Conservation (phyloP, 1,139 yeast genomes). For the Yamadazyma pseudoaaseri region DNA sequence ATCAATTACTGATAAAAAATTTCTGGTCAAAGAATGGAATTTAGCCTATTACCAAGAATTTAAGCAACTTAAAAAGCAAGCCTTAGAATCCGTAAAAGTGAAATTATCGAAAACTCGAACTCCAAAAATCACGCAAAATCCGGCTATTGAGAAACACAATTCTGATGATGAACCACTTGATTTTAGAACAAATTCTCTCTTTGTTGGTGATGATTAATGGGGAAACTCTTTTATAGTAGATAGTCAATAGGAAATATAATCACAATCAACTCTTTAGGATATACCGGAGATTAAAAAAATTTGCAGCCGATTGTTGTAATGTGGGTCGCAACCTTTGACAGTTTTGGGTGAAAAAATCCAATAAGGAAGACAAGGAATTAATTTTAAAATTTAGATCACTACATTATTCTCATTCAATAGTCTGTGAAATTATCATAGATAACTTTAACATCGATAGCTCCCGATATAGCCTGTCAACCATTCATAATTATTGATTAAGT, state of each 20-base stretch:
- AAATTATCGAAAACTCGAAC: not conserved
- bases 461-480: too few relatives aligned
- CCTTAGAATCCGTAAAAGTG: slow-evolving; percentile 32
- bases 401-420: too few relatives aligned
- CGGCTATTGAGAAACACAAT: slow-evolving; percentile 4
- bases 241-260: too few relatives aligned
- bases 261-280: too few relatives aligned
- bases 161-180: not conserved
- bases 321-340: not conserved
- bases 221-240: too few relatives aligned
- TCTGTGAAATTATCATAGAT: too few relatives aligned
- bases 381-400: too few relatives aligned
- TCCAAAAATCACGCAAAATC: slow-evolving; percentile 4
- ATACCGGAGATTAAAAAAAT: too few relatives aligned
- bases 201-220: slow-evolving; percentile 5
- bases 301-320: not conserved
- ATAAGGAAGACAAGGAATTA: too few relatives aligned
- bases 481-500: too few relatives aligned
- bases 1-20: slow-evolving; percentile 37
- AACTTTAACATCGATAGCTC: too few relatives aligned
- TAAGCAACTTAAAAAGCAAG: slow-evolving; percentile 48
- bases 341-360: slow-evolving; percentile 3
- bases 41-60: slow-evolving; percentile 51
- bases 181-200: slow-evolving; percentile 7
- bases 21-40: slow-evolving; percentile 51